Evolutionary conservation across 2,329 filamentous ascomycete genomes (phyloP).

Genomic region (Teratosphaeria nubilosa): DNA sequence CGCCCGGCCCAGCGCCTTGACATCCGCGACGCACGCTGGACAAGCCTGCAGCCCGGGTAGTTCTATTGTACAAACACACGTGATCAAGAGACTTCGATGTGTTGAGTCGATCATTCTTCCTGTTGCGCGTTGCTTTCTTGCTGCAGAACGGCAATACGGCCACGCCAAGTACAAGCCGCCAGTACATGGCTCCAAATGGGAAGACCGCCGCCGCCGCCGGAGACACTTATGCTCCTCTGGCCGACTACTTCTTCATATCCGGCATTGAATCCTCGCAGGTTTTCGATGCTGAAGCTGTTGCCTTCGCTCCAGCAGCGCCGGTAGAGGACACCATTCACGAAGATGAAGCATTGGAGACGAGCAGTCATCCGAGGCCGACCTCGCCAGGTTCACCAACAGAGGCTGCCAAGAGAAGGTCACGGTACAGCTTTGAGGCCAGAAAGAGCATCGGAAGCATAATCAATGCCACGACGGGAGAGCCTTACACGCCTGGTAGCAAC

Average conservation of each 20-base stretch:
- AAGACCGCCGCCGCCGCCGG: conserved; percentile 3
- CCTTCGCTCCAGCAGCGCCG: conserved; percentile 16
- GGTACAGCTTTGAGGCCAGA: conserved; percentile 37
- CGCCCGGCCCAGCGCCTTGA: neutral
- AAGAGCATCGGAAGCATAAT: conserved; percentile 44
- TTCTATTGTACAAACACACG: neutral
- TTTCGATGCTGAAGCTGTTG: conserved; percentile 33
- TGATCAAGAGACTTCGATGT: neutral
- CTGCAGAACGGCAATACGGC: neutral
- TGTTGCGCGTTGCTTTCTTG: neutral
- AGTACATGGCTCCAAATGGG: neutral
- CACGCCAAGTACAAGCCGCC: neutral
- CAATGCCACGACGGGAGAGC: conserved; percentile 26
- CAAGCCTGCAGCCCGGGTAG: neutral
- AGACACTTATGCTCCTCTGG: conserved; percentile 43
- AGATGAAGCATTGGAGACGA: conserved; percentile 47
- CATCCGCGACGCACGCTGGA: neutral
- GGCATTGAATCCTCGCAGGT: conserved; percentile 44
- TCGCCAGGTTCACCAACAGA: conserved; percentile 34
- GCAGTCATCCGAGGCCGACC: conserved; percentile 39
- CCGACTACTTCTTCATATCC: conserved; percentile 58
- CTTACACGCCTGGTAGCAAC: conserved; percentile 47
- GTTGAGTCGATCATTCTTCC: neutral
- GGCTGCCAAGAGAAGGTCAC: conserved; percentile 27
- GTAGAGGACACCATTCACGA: conserved; percentile 52